These are phyloP conservation scores for Cadophora gregata DNA, from an alignment of 2,329 filamentous ascomycete genomes.

Conservation along the genomic window DNA sequence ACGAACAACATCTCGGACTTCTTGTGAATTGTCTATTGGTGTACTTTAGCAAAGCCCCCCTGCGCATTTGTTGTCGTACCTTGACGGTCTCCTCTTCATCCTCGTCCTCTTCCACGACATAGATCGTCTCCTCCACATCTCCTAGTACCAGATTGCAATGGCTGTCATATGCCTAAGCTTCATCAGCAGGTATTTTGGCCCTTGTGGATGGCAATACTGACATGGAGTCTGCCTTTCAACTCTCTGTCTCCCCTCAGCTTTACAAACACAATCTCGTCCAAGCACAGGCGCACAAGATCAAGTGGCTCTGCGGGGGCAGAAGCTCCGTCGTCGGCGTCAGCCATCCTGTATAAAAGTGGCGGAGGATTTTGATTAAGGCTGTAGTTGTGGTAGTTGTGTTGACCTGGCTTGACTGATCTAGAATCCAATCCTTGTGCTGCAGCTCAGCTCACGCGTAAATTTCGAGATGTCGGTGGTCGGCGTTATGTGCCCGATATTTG, in stretches of 20 bases:
- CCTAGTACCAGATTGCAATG: slow-evolving; percentile 97
- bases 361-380: slow-evolving; percentile 10
- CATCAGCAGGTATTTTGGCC: slow-evolving; percentile 30
- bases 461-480: slow-evolving; percentile 9
- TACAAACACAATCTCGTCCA: slow-evolving; percentile 96
- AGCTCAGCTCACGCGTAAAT: background rate
- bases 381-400: slow-evolving; percentile 8
- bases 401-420: slow-evolving; percentile 17
- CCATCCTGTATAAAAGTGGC: slow-evolving; percentile 62
- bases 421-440: slow-evolving; percentile 6
- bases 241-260: slow-evolving; percentile 96
- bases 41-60: slow-evolving; percentile 6
- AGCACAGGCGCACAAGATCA: slow-evolving; percentile 90
- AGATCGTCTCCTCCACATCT: slow-evolving; percentile 97
- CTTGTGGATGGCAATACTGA: slow-evolving; percentile 53
- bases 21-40: slow-evolving; percentile 81
- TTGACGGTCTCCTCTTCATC: slow-evolving; percentile 77
- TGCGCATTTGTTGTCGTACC: slow-evolving; percentile 53
- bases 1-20: slow-evolving; percentile 99
- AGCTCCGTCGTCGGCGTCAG: slow-evolving; percentile 78
- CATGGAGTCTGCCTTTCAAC: slow-evolving; percentile 92
- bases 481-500: background rate
- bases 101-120: slow-evolving; percentile 87
- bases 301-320: slow-evolving; percentile 82
- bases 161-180: slow-evolving; percentile 86